A percentile compares a stretch with the other conserved stretches of the same genome.
phyloP scores from a whole-genome alignment of 495 filamentous ascomycete species.

The Aspergillus bridgeri region DNA sequence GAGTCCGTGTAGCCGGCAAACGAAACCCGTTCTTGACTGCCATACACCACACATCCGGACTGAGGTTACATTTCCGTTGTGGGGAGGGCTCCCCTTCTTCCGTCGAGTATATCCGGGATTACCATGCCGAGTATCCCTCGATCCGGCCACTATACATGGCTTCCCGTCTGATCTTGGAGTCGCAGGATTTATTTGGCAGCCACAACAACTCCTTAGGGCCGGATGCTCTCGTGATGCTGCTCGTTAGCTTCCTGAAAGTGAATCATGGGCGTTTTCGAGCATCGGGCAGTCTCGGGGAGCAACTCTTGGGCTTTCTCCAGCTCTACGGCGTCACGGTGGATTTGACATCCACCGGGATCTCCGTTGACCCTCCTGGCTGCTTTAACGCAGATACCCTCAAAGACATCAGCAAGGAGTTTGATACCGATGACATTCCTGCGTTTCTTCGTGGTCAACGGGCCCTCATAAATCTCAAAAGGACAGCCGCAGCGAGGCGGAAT shows the following conservation, averaged over 20 bases:
- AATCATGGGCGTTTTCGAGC: constrained; percentile 31
- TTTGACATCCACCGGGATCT: constrained; percentile 43
- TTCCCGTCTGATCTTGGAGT: constrained; percentile 46
- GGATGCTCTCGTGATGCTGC: constrained; percentile 52
- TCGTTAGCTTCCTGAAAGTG: constrained; percentile 51
- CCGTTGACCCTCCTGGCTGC: constrained; percentile 46
- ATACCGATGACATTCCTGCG: constrained; percentile 21
- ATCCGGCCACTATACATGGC: constrained; percentile 48
- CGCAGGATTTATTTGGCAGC: constrained; percentile 44
- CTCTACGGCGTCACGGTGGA: constrained; percentile 47
- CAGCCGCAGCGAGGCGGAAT: constrained; percentile 29
- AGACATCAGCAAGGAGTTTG: constrained; percentile 1
- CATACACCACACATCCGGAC: constrained; percentile 43
- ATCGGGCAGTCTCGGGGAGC: constrained; percentile 29
- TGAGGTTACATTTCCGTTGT: constrained; percentile 47
- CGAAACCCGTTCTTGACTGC: constrained; percentile 25
- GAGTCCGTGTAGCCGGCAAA: constrained; percentile 14
- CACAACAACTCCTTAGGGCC: constrained; percentile 42
- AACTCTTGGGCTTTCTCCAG: constrained; percentile 49
- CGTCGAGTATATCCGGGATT: constrained; percentile 41
- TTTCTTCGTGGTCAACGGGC: constrained; percentile 38
- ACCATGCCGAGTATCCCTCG: constrained; percentile 45
- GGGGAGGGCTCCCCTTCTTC: constrained; percentile 29
- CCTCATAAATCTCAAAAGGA: constrained; percentile 33
- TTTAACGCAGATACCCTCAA: constrained; percentile 30